These are phyloP conservation scores for Aureobasidium namibiae DNA, from an alignment of 2,329 filamentous ascomycete species.

Conservation along the genomic window DNA sequence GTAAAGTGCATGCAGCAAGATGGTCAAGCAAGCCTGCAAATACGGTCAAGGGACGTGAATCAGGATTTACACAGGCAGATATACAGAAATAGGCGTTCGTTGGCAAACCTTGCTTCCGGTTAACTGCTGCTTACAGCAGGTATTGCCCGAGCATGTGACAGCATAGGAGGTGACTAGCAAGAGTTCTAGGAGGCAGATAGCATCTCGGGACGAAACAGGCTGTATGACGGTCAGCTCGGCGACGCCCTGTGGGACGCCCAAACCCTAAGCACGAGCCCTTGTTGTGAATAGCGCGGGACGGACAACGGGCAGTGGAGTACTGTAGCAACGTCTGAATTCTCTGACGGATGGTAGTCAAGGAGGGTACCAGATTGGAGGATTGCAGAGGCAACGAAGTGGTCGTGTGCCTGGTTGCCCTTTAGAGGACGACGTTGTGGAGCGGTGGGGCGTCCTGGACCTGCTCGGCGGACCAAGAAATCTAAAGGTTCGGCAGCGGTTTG, in stretches of 20 bases:
- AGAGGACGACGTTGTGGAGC: neutral
- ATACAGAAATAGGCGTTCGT: neutral
- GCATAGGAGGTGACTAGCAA: too few species aligned
- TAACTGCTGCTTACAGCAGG: neutral
- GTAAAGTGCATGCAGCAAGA: neutral
- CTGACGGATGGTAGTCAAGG: neutral
- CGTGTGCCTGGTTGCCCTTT: neutral
- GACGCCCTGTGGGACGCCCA: too few species aligned
- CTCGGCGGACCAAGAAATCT: neutral
- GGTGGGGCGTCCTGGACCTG: neutral
- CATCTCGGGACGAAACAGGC: too few species aligned
- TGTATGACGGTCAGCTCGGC: neutral
- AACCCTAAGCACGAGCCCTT: neutral
- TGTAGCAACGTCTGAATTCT: neutral
- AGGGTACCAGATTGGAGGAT: neutral
- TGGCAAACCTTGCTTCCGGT: neutral
- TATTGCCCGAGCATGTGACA: too few species aligned
- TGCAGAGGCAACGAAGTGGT: neutral
- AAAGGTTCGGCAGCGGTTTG: neutral
- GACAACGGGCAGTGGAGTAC: neutral
- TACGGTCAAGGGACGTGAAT: too few species aligned
- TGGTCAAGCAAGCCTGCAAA: neutral
- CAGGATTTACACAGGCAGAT: too few species aligned
- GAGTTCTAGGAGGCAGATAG: too few species aligned
- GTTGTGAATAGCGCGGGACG: neutral